Evolutionary conservation across 306 rosid genomes (phyloP).

Genomic region (Lotus japonicus): DNA sequence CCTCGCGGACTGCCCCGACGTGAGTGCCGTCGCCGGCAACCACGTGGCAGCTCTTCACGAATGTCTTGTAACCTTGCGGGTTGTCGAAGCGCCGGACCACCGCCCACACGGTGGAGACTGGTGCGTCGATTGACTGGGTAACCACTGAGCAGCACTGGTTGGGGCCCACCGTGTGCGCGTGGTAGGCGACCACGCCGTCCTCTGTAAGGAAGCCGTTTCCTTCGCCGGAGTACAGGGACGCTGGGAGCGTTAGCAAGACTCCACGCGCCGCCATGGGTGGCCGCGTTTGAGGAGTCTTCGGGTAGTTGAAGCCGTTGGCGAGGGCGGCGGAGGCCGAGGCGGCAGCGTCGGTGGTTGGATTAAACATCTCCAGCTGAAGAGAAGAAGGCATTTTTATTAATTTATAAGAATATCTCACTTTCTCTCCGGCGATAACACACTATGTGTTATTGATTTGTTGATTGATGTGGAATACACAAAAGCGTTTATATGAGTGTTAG

Average conservation of each 20-base stretch:
- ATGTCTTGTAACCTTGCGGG: conserved; percentile 52
- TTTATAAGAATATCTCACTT: background rate
- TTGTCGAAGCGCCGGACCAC: conserved; percentile 50
- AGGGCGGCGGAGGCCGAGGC: conserved; percentile 4
- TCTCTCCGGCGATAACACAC: background rate
- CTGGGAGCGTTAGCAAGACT: background rate
- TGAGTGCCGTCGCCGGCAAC: conserved; percentile 26
- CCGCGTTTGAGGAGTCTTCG: conserved; percentile 11
- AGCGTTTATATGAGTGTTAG: background rate
- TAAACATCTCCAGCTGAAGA: conserved; percentile 30
- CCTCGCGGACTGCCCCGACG: conserved; percentile 56
- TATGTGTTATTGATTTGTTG: background rate
- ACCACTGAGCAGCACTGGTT: conserved; percentile 51
- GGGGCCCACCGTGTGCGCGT: conserved; percentile 29
- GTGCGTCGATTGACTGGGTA: conserved; percentile 35
- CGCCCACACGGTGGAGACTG: conserved; percentile 43
- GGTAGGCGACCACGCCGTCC: conserved; percentile 14
- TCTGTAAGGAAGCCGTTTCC: background rate
- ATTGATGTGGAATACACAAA: conserved; percentile 9
- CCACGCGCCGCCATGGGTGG: conserved; percentile 1
- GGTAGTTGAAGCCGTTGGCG: conserved; percentile 30
- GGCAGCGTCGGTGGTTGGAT: conserved; percentile 23
- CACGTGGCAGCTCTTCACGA: conserved; percentile 52
- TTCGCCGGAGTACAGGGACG: background rate
- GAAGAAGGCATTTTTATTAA: conserved; percentile 29